Conservation (phyloP, 208 protist genomes). For the Acanthamoeba royreba region DNA sequence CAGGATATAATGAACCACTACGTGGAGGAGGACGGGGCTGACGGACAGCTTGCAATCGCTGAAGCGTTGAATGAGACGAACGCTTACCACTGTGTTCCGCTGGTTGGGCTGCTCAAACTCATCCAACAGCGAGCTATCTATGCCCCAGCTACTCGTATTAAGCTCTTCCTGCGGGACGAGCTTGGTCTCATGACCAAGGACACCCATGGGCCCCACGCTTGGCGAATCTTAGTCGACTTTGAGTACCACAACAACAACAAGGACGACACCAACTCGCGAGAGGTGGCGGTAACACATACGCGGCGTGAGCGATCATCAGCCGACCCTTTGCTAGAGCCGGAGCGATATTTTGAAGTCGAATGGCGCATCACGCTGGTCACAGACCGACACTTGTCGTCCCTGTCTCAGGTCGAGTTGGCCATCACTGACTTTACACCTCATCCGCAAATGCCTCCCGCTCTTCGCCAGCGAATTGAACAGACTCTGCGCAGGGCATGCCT, state of each 20-base stretch:
- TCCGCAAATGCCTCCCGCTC: background rate
- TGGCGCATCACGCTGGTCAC: conserved; percentile 23
- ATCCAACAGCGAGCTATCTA: conserved; percentile 25
- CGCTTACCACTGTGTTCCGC: background rate
- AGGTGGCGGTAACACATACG: conserved; percentile 27
- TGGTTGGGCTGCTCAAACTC: conserved; percentile 23
- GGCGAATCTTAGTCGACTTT: conserved; percentile 34
- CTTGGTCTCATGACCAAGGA: conserved; percentile 38
- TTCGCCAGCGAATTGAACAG: background rate
- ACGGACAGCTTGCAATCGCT: background rate
- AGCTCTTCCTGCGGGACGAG: background rate
- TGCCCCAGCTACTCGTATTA: background rate
- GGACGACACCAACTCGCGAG: background rate
- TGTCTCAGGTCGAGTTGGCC: background rate
- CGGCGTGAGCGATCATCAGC: background rate
- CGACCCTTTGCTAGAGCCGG: background rate
- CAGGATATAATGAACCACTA: background rate
- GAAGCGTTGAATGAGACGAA: background rate
- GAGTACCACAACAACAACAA: background rate
- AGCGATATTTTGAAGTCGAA: conserved; percentile 36
- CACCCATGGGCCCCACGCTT: conserved; percentile 10
- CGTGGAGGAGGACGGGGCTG: background rate
- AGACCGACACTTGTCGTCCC: background rate
- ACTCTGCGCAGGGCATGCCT: too few relatives aligned
- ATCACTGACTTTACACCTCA: background rate